Conservation (phyloP, 805 yeast genomes). For the Candida corydali region DNA sequence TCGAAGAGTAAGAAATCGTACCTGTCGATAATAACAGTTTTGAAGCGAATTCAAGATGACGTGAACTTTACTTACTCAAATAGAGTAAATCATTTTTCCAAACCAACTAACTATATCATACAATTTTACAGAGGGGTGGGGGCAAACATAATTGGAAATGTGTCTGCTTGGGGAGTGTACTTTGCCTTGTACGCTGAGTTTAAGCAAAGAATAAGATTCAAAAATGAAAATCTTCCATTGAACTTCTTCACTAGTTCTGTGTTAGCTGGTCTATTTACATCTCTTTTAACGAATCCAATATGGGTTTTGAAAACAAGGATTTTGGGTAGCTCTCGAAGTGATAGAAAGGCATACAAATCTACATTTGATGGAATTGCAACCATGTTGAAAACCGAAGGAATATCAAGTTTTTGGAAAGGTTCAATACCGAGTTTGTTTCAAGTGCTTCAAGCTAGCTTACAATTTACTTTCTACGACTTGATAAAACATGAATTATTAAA, state of each 20-base stretch:
- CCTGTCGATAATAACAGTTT: conserved; percentile 16
- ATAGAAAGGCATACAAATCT: conserved; percentile 54
- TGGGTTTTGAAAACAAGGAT: conserved; percentile 95
- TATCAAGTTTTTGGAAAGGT: conserved; percentile 67
- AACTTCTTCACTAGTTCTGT: conserved; percentile 34
- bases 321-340: conserved; percentile 48
- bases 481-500: conserved; percentile 38
- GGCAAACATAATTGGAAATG: conserved; percentile 79
- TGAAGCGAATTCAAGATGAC: conserved; percentile 16
- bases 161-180: conserved; percentile 85
- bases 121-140: conserved; percentile 67
- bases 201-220: conserved; percentile 26
- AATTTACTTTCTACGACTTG: conserved; percentile 81
- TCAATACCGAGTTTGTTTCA: conserved; percentile 70
- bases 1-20: conserved; percentile 12
- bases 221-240: conserved; percentile 14
- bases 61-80: conserved; percentile 10
- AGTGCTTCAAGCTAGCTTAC: conserved; percentile 86
- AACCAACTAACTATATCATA: conserved; percentile 18
- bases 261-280: conserved; percentile 70
- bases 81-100: background rate
- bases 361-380: conserved; percentile 49
- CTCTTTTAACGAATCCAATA: conserved; percentile 81
- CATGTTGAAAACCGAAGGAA: conserved; percentile 54
- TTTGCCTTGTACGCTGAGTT: conserved; percentile 70